Evolutionary conservation across 2,329 filamentous ascomycete species (phyloP), one percentile per base, ranked within the genome.

Genomic region (Penicillium sp.): DNA sequence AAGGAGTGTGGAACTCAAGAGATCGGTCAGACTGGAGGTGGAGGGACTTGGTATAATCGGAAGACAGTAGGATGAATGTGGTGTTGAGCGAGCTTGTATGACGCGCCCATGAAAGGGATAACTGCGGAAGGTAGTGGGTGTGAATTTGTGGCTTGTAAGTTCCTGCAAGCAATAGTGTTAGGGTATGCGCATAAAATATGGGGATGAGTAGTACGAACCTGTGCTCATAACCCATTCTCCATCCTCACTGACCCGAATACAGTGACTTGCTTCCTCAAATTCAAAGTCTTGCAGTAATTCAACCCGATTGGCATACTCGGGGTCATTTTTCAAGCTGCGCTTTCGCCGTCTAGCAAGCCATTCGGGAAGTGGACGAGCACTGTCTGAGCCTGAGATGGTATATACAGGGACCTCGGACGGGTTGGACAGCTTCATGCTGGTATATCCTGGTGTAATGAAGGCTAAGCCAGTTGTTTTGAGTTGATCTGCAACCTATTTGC

Each of bases 221-320:
- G 92, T 95, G 68, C 90, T 95, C 90, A 97, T 94, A 39, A 94
- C 86, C 92, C 94, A 99, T 71, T 97, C 88, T 47, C 93, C 93
- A 83, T 99, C 94, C 56, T 96, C 92, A 66, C 90, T 96, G 61
- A 94, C 85, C 48, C 91, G 85, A 61, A 99, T 85, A 71, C 93
- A 97, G 64, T 88, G 85, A 71, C 92, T 96, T 39, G 95, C 93
- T 76, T 96, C 92, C 68, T 97, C 92, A 68, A 99, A 97, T 70
- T 95, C 92, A 74, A 99, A 99, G 71, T 99, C 94, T 69, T 99
- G 94, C 37, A 99, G 83, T 55, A 99, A 81, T 75, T 99, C 94
- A 66, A 99, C 88, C 63, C 94, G 89, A 73, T 92, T 96, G 61
- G 92, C 88, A 76, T 93, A 97, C 71, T 97, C 93, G 58, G 89